Evolutionary conservation across 164 flowering plant genomes (phyloP), one percentile per base, ranked within the genome.

Genomic region (Pachysandra terminalis): DNA sequence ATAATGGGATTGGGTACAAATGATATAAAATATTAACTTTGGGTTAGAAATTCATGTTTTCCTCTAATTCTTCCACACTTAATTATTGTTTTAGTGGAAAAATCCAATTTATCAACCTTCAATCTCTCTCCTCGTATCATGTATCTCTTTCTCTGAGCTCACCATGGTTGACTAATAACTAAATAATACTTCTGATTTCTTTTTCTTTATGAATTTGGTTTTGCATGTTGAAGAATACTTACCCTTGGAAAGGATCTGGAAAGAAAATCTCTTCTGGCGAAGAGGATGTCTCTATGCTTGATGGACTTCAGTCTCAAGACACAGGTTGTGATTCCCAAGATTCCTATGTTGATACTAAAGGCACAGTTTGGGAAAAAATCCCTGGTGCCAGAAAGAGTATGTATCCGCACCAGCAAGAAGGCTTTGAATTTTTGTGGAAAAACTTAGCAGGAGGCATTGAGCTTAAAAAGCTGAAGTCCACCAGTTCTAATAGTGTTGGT

Each of bases 401-500:
- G 86, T 82, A 77, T 67, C 78, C 71, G 0, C 96, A 93, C 65
- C 98, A 93, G 68, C 76, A 66, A 32, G 95, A 89, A 68, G 98
- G 91, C 0, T 86, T 93, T 67, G 88, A 90, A 63, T 93, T 93
- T 61, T 37, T 93, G 16, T 93, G 98, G 99, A 81, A 73, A 40
- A 86, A 85, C 57, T 45, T 93, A 21, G 93, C 88, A 17, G 99
- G 98, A 35, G 81, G 82, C n/a, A 86, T 84, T 32, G n/a, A 53
- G 19, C 80, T 86, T 51, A 81, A 84, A 9, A 63, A 83, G 28
- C 59, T 87, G 72, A 79, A 74, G n/a, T n/a, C n/a, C n/a, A 19
- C 68, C 0, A 37, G 12, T 41, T 54, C 64, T 26, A 66, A 49
- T 63, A 78, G 75, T 37, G 80, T 84, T 12, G 79, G 83, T 68